Evolutionary conservation across 495 filamentous ascomycete species (phyloP), one percentile per base, ranked within the genome.

Genomic region (Talaromyces liani): DNA sequence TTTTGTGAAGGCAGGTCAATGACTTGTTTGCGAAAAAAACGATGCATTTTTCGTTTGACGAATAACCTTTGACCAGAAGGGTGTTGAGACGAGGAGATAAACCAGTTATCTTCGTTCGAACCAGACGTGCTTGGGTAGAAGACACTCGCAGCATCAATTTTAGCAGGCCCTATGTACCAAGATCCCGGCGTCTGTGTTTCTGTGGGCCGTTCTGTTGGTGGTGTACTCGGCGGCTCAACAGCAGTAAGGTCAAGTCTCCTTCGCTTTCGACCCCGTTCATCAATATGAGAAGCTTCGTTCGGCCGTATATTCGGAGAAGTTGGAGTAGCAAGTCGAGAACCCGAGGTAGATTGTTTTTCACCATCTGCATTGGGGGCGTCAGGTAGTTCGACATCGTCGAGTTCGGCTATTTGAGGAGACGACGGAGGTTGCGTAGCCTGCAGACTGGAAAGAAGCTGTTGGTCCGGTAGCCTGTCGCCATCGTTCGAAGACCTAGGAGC

Each of bases 241-340:
- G 18, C 12, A 16, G 62, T 57, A 6, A 74, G 60, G 8, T 76
- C 63, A n/a, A 77, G 54, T 34, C 62, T 70, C 20, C 73, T 70
- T 45, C 80, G 73, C 68, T 83, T 84, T 18, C 67, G 71, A 6
- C 80, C 79, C 3, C 69, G 65, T 25, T 64, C 60, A 56, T 82
- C 79, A 54, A 78, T 54, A 22, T 75, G 41, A 24, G 63, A 51
- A 24, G 69, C 71, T 67, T 73, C 77, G 18, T 66, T 58, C 4
- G 56, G 54, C 27, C 68, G 71, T 31, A 61, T 16, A 4, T 27
- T 25, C 18, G 20, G 53, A 22, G 53, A 27, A 27, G 12, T 14
- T 6, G 53, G 53, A 27, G 27, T 29, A 29, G n/a, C 27, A 12
- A 25, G n/a, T 27, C 8, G 53, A n/a, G 10, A 14, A 29, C 4